These are phyloP conservation scores for Xylaria sp. DNA, from an alignment of 2,329 filamentous ascomycete genomes.

Conservation along the genomic window DNA sequence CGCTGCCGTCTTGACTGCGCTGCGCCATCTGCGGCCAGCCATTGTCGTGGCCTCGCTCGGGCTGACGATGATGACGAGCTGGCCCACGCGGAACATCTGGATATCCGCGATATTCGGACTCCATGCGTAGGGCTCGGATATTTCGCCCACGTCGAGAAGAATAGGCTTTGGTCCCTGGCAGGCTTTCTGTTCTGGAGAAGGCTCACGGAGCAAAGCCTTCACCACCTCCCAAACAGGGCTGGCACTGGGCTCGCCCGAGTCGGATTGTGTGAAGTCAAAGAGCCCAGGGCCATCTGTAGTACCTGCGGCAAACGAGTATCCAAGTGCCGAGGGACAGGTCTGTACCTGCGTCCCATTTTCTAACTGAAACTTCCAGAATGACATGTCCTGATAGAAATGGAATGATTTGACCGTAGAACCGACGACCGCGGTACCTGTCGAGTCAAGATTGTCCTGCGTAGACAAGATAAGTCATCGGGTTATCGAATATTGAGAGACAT, in stretches of 20 bases:
- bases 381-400: constrained; percentile 84
- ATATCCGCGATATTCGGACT: constrained; percentile 89
- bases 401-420: constrained; percentile 78
- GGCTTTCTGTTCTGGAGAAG: constrained; percentile 72
- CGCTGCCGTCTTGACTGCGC: constrained; percentile 68
- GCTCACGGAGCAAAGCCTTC: constrained; percentile 74
- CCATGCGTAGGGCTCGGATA: constrained; percentile 82
- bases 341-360: constrained; percentile 75
- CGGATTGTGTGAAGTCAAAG: constrained; percentile 90
- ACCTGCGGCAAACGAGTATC: constrained; percentile 89
- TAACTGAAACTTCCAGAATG: constrained; percentile 76
- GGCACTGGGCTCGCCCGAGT: constrained; percentile 73
- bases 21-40: constrained; percentile 87
- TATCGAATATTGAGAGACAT: background rate
- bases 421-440: constrained; percentile 60
- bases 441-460: constrained; percentile 34
- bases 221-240: constrained; percentile 84
- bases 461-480: constrained; percentile 9
- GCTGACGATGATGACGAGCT: constrained; percentile 85
- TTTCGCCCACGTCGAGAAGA: constrained; percentile 85
- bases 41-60: constrained; percentile 92
- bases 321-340: constrained; percentile 87
- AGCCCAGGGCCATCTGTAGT: constrained; percentile 89
- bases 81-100: constrained; percentile 83
- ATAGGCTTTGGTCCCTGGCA: constrained; percentile 88